phyloP scores from a whole-genome alignment of 2,329 filamentous ascomycete species.

The Colletotrichum liaoningense region DNA sequence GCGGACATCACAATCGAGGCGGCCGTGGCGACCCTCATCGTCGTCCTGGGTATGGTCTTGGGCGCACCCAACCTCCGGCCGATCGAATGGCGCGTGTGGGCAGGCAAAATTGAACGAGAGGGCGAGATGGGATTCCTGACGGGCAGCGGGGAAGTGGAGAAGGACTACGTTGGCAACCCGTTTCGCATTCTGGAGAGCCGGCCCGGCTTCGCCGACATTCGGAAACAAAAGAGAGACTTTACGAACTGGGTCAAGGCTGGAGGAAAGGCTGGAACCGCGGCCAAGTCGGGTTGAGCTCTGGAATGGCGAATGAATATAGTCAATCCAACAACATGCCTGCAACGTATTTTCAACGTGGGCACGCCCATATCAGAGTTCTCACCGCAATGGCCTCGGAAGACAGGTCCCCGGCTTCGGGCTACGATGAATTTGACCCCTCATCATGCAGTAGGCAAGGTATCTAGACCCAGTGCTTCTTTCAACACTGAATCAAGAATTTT shows the following conservation, averaged over 20 bases:
- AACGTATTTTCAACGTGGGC: background rate
- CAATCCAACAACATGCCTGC: background rate
- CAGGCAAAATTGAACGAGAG: constrained; percentile 84
- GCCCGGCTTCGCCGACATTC: constrained; percentile 88
- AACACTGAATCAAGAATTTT: background rate
- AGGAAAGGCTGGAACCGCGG: constrained; percentile 31
- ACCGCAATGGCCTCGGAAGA: background rate
- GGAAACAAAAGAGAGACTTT: constrained; percentile 83
- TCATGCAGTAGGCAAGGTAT: background rate
- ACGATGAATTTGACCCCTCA: background rate
- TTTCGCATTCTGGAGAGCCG: constrained; percentile 84
- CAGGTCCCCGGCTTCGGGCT: background rate
- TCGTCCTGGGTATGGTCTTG: constrained; percentile 85
- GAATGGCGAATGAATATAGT: background rate
- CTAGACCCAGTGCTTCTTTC: background rate
- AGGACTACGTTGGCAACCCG: constrained; percentile 80
- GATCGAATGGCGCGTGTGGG: constrained; percentile 86
- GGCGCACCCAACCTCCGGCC: constrained; percentile 83
- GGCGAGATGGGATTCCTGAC: constrained; percentile 69
- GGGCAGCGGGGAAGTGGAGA: constrained; percentile 73
- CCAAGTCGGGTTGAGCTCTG: background rate
- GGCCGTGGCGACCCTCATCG: constrained; percentile 79
- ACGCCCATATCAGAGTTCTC: background rate
- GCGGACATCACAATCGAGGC: constrained; percentile 91
- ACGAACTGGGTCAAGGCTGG: constrained; percentile 73